phyloP scores from a whole-genome alignment of 2,329 filamentous ascomycete genomes.

The Aspergillus oerlinghausenensis region DNA sequence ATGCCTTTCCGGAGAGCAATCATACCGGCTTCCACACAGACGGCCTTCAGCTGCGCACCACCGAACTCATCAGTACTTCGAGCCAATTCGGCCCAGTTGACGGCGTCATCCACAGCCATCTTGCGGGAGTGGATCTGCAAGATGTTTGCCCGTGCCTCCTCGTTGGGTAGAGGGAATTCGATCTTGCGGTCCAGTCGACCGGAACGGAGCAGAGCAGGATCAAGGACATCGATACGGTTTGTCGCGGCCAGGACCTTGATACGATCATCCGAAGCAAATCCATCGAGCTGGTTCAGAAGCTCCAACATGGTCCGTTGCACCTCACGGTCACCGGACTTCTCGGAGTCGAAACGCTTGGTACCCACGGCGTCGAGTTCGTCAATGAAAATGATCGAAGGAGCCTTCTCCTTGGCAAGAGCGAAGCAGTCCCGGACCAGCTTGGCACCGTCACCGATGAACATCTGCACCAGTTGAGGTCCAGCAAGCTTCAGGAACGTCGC shows the following conservation, averaged over 20 bases:
- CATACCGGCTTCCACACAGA: slow-evolving; percentile 98
- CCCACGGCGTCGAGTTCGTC: slow-evolving; percentile 98
- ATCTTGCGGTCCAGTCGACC: slow-evolving; percentile 95
- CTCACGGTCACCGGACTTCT: slow-evolving; percentile 96
- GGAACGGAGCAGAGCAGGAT: slow-evolving; percentile 84
- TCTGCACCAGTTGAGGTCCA: slow-evolving; percentile 94
- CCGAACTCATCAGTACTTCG: slow-evolving; percentile 98
- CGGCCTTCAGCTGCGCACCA: slow-evolving; percentile 94
- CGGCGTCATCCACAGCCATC: slow-evolving; percentile 88
- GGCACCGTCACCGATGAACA: slow-evolving; percentile 98
- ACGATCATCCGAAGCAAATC: slow-evolving; percentile 92
- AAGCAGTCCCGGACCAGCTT: slow-evolving; percentile 98
- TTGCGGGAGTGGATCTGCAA: slow-evolving; percentile 96
- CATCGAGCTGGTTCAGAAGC: slow-evolving; percentile 95
- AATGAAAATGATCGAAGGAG: slow-evolving; percentile 98
- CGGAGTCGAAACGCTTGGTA: slow-evolving; percentile 97
- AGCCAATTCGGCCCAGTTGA: slow-evolving; percentile 95
- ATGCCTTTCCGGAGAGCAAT: slow-evolving; percentile 92
- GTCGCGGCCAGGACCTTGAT: slow-evolving; percentile 96
- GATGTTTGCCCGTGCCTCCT: slow-evolving; percentile 95
- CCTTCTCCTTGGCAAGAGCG: slow-evolving; percentile 96
- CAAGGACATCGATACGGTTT: slow-evolving; percentile 89
- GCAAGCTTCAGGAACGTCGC: slow-evolving; percentile 98
- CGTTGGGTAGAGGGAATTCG: slow-evolving; percentile 95
- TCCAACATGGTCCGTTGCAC: slow-evolving; percentile 99